A percentile compares a stretch with the other conserved stretches of the same genome.
Evolutionary conservation across 495 filamentous ascomycete species (phyloP).

Genomic region (Gamarada debralockiae): DNA sequence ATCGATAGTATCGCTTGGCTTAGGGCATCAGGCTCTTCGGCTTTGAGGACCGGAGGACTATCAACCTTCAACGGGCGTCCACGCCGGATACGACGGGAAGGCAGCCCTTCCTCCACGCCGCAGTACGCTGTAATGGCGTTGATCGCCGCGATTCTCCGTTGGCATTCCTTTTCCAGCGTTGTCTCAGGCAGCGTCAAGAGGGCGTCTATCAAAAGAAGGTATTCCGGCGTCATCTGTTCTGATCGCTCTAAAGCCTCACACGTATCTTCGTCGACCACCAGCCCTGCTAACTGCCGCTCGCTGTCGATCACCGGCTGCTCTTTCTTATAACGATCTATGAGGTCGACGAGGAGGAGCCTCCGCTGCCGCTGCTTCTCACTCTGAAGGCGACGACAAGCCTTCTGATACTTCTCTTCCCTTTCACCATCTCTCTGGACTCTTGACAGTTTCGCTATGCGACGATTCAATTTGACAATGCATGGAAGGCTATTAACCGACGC

Average conservation of each 20-base stretch:
- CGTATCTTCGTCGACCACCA: constrained; percentile 12
- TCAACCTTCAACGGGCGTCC: not conserved
- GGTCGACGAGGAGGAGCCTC: constrained; percentile 18
- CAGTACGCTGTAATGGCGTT: constrained; percentile 14
- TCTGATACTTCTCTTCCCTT: constrained; percentile 15
- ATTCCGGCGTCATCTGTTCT: constrained; percentile 12
- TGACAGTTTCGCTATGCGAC: too few relatives aligned
- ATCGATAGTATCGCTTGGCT: constrained; percentile 12
- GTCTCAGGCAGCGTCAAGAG: constrained; percentile 15
- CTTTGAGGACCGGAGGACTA: not conserved
- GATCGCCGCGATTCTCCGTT: constrained; percentile 16
- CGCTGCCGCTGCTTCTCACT: constrained; percentile 24
- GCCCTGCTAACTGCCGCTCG: constrained; percentile 26
- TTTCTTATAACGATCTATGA: constrained; percentile 26
- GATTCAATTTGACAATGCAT: constrained; percentile 8
- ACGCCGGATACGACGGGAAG: constrained; percentile 1
- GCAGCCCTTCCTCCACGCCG: constrained; percentile 10
- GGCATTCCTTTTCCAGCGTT: constrained; percentile 11
- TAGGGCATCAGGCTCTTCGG: constrained; percentile 5
- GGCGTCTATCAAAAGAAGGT: constrained; percentile 11
- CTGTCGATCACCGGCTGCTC: constrained; percentile 28
- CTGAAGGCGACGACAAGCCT: constrained; percentile 11
- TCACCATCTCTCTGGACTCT: not conserved
- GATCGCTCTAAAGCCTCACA: constrained; percentile 8
- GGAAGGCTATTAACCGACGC: constrained; percentile 10